Evolutionary conservation across 371 early-diverging fungal species (phyloP).

Genomic region (Rhizopus delemar): DNA sequence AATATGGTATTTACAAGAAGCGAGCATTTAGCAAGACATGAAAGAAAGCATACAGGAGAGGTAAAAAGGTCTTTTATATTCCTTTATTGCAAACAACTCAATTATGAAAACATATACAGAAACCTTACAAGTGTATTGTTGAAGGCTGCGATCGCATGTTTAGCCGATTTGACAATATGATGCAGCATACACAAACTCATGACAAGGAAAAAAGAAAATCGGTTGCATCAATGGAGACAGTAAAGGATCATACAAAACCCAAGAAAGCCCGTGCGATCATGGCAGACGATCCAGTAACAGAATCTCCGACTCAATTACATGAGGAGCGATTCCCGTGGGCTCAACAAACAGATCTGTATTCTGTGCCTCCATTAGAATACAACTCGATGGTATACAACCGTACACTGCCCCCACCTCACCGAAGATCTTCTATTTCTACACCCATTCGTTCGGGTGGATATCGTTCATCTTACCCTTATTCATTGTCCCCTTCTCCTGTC

Average conservation of each 20-base stretch:
- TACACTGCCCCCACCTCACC: slow-evolving; percentile 16
- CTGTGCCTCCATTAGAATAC: slow-evolving; percentile 2
- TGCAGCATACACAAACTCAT: slow-evolving; percentile 35
- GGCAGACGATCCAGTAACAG: slow-evolving; percentile 8
- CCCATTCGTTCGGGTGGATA: background rate
- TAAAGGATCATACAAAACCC: slow-evolving; percentile 6
- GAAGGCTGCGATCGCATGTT: slow-evolving; percentile 26
- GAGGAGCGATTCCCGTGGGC: background rate
- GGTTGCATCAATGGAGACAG: background rate
- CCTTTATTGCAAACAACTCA: background rate
- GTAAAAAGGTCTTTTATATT: slow-evolving; percentile 15
- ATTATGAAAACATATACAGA: slow-evolving; percentile 11
- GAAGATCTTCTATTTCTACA: background rate
- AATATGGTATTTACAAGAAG: slow-evolving; percentile 59
- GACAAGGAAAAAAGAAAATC: slow-evolving; percentile 19
- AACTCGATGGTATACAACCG: slow-evolving; percentile 17
- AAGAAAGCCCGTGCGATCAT: background rate
- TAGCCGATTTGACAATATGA: slow-evolving; percentile 36
- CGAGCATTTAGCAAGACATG: slow-evolving; percentile 55
- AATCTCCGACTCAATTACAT: slow-evolving; percentile 9
- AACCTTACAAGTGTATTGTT: slow-evolving; percentile 31
- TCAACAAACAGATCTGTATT: slow-evolving; percentile 14
- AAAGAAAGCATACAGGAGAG: slow-evolving; percentile 65
- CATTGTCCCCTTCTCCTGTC: background rate
- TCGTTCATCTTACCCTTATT: slow-evolving; percentile 1